Percentiles rank a stretch among this genome's conserved stretches.
phyloP scores from a whole-genome alignment of 257 asterid species.

The Rubia yunnanensis region DNA sequence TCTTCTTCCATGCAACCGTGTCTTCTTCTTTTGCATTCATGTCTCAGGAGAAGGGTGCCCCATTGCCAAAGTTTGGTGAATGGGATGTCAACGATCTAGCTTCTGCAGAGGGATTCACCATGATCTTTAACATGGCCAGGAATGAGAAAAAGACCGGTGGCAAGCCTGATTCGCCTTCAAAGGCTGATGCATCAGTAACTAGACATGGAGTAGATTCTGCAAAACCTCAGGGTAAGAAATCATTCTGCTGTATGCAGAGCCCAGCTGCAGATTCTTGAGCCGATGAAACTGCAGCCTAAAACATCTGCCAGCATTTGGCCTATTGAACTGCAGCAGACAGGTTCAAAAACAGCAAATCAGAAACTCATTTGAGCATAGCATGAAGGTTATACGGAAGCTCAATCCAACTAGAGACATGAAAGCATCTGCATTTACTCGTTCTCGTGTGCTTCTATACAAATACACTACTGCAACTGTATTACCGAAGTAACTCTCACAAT shows the following conservation, averaged over 20 bases:
- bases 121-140: conserved; percentile 91
- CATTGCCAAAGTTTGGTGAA: conserved; percentile 97
- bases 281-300: too few species aligned
- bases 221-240: conserved; percentile 75
- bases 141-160: conserved; percentile 95
- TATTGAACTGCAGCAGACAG: conserved; percentile 10
- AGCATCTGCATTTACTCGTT: neutral
- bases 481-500: too few species aligned
- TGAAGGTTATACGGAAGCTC: neutral
- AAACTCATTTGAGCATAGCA: neutral
- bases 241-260: conserved; percentile 79
- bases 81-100: too few species aligned
- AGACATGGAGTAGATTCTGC: conserved; percentile 52
- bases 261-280: conserved; percentile 63
- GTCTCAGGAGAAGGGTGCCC: conserved; percentile 93
- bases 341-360: neutral
- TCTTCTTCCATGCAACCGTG: too few species aligned
- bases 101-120: conserved; percentile 97
- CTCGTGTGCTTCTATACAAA: neutral
- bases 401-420: neutral
- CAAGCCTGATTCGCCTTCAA: conserved; percentile 83
- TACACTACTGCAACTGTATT: neutral
- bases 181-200: conserved; percentile 33
- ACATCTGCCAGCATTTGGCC: too few species aligned
- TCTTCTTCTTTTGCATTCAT: too few species aligned